phyloP scores from a whole-genome alignment of 2,329 filamentous ascomycete species.

The Fusarium devonianum region DNA sequence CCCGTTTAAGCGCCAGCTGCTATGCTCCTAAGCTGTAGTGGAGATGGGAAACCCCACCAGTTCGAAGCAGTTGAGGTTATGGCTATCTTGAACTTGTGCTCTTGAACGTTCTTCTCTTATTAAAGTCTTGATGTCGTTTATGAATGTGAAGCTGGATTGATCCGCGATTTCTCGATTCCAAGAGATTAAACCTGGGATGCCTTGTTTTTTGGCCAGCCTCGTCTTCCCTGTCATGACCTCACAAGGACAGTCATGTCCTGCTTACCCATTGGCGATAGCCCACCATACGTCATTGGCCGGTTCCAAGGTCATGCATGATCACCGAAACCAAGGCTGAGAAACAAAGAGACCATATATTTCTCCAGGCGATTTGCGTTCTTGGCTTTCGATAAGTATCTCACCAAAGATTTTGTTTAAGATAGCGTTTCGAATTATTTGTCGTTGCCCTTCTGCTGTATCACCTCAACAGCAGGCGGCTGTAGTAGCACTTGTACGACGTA shows the following conservation, averaged over 20 bases:
- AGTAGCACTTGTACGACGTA: conserved; percentile 14
- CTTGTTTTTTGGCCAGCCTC: conserved; percentile 30
- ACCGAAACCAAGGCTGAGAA: conserved; percentile 22
- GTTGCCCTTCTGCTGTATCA: conserved; percentile 5
- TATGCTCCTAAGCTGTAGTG: conserved; percentile 13
- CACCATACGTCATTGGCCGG: conserved; percentile 31
- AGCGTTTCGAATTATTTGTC: background rate
- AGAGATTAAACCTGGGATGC: too few relatives aligned
- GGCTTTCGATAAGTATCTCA: too few relatives aligned
- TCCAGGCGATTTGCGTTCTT: conserved; percentile 1
- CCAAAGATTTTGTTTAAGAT: background rate
- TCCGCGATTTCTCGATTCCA: background rate
- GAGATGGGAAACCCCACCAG: conserved; percentile 25
- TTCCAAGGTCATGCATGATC: conserved; percentile 33
- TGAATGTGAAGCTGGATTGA: background rate
- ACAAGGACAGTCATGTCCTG: conserved; percentile 26
- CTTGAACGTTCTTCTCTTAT: conserved; percentile 6
- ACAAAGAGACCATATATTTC: conserved; percentile 16
- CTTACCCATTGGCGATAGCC: conserved; percentile 24
- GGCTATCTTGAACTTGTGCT: background rate
- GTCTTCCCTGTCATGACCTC: conserved; percentile 15
- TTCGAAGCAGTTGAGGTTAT: conserved; percentile 17
- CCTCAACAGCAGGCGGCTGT: too few relatives aligned
- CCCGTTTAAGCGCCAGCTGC: conserved; percentile 10
- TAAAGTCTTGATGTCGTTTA: background rate